Percentiles rank a stretch among this genome's conserved stretches.
phyloP scores from a whole-genome alignment of 306 rosid species.

The Ormosia emarginata region DNA sequence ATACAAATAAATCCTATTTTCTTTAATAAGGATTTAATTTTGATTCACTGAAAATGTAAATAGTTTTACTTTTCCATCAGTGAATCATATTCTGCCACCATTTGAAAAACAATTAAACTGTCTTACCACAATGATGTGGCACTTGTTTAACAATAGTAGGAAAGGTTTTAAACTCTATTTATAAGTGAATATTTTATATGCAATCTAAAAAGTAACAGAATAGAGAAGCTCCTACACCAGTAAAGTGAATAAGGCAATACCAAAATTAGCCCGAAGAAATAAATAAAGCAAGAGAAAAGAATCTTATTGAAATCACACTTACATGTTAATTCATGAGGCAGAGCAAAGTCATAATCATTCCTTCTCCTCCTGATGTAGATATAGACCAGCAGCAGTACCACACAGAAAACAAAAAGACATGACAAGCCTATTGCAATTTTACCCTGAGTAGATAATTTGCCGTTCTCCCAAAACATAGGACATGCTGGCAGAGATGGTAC shows the following conservation, averaged over 20 bases:
- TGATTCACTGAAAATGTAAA: no score
- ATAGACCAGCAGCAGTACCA: constrained; percentile 55
- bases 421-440: constrained; percentile 81
- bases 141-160: not conserved
- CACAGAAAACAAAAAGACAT: constrained; percentile 47
- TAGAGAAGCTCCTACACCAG: not conserved
- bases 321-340: constrained; percentile 86
- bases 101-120: not conserved
- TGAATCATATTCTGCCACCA: not conserved
- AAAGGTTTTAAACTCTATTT: not conserved
- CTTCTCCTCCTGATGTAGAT: constrained; percentile 73
- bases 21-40: no score
- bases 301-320: constrained; percentile 39
- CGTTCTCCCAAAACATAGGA: constrained; percentile 84
- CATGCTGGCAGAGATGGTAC: constrained; percentile 72
- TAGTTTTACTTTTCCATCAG: not conserved
- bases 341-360: constrained; percentile 83
- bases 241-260: not conserved
- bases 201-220: not conserved
- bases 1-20: not conserved
- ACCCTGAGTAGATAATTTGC: constrained; percentile 62
- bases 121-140: not conserved
- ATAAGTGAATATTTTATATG: not conserved
- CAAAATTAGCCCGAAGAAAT: not conserved
- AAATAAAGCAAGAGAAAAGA: not conserved